A percentile compares a stretch with the other conserved stretches of the same genome.
Evolutionary conservation across 2,329 filamentous ascomycete species (phyloP).

Genomic region (Scytalidium lignicola): DNA sequence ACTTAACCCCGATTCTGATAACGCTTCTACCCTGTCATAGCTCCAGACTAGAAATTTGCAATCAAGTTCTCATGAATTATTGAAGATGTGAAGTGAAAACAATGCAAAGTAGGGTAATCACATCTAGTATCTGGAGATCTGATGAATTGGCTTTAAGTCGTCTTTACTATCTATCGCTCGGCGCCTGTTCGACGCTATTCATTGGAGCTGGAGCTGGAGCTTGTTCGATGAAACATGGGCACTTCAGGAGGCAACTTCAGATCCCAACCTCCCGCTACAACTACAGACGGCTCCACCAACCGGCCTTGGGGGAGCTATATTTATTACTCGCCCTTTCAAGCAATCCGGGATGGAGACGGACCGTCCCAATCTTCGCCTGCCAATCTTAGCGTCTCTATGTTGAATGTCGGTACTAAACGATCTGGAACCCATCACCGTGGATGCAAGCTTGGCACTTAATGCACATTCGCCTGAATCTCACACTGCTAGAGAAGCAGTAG

Average conservation of each 20-base stretch:
- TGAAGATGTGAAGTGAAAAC: not conserved
- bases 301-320: not conserved
- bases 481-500: not conserved
- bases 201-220: not conserved
- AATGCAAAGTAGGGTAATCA: not conserved
- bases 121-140: not conserved
- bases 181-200: not conserved
- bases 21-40: not conserved
- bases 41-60: too few species aligned
- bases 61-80: too few species aligned
- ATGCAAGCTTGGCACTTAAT: constrained; percentile 14
- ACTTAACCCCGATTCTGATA: not conserved
- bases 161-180: not conserved
- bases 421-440: not conserved
- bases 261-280: not conserved
- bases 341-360: not conserved
- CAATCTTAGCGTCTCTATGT: not conserved
- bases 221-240: not conserved
- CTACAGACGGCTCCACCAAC: not conserved
- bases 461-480: constrained; percentile 2
- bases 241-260: not conserved
- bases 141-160: not conserved
- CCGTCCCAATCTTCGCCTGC: not conserved
- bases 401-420: not conserved
- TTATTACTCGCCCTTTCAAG: not conserved